Evolutionary conservation across 2,329 filamentous ascomycete genomes (phyloP).

Genomic region (Fusarium foetens): DNA sequence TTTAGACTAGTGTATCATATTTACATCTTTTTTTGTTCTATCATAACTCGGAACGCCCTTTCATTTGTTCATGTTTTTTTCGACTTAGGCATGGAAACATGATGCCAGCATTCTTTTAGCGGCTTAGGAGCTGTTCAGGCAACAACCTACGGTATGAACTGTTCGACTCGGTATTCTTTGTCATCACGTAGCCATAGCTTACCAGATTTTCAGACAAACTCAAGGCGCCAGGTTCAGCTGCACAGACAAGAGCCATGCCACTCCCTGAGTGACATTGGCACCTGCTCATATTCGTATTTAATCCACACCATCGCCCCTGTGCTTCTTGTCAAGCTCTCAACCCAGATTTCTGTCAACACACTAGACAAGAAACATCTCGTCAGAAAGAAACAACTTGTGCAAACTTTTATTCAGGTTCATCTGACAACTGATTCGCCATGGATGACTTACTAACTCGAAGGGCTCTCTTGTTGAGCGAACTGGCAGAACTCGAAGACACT

Average conservation of each 20-base stretch:
- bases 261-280: background rate
- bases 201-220: background rate
- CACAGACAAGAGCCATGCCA: background rate
- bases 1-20: background rate
- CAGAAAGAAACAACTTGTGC: background rate
- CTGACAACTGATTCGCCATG: background rate
- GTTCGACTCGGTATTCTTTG: background rate
- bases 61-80: background rate
- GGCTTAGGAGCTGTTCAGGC: background rate
- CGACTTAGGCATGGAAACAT: background rate
- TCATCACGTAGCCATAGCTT: background rate
- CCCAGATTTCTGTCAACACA: background rate
- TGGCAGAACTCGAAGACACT: background rate
- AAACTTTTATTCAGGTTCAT: background rate
- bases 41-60: rapidly evolving
- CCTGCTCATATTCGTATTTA: background rate
- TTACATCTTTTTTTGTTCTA: background rate
- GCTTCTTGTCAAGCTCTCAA: background rate
- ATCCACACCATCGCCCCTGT: too few relatives aligned
- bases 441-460: background rate
- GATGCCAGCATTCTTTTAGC: too few relatives aligned
- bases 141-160: too few relatives aligned
- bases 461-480: background rate
- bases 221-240: background rate
- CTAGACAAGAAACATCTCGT: background rate